These are phyloP conservation scores for Amanita muscaria DNA, from an alignment of 768 basidiomycete genomes.

Conservation along the genomic window DNA sequence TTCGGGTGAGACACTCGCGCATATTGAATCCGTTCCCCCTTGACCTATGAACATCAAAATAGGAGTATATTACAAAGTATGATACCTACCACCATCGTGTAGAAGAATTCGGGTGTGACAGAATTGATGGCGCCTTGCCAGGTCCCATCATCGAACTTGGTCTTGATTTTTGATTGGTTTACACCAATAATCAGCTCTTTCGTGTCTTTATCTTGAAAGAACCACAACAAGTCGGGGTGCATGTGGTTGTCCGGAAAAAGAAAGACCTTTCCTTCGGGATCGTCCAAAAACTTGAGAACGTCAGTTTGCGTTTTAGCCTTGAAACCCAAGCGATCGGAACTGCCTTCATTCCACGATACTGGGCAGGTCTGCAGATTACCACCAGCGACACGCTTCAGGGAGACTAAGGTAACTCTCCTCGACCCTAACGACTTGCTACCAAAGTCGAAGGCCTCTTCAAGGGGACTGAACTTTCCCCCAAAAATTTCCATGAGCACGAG, in stretches of 20 bases:
- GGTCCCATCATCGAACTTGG: conserved; percentile 1
- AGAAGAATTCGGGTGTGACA: conserved; percentile 8
- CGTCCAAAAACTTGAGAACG: conserved; percentile 4
- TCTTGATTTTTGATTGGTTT: conserved; percentile 6
- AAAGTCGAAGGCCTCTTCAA: conserved; percentile 5
- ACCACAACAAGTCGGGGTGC: conserved; percentile 6
- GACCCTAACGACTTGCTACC: conserved; percentile 1
- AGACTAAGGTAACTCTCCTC: conserved; percentile 4
- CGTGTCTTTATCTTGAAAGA: conserved; percentile 8
- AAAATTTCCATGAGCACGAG: conserved; percentile 8
- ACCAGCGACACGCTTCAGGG: conserved; percentile 1
- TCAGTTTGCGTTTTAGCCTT: conserved; percentile 1
- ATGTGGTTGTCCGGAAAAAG: conserved; percentile 9
- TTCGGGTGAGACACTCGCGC: conserved; percentile 6
- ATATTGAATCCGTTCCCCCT: conserved; percentile 6
- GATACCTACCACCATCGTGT: conserved; percentile 9
- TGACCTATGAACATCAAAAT: conserved; percentile 5
- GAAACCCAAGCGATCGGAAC: conserved; percentile 4
- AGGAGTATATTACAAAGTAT: conserved; percentile 3
- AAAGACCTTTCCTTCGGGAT: conserved; percentile 7
- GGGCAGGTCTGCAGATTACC: conserved; percentile 6
- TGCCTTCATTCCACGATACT: conserved; percentile 8
- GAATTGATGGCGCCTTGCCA: conserved; percentile 2
- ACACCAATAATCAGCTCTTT: conserved; percentile 8
- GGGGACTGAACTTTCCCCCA: conserved; percentile 4